phyloP scores from a whole-genome alignment of 257 asterid genomes.

The Petrea volubilis region DNA sequence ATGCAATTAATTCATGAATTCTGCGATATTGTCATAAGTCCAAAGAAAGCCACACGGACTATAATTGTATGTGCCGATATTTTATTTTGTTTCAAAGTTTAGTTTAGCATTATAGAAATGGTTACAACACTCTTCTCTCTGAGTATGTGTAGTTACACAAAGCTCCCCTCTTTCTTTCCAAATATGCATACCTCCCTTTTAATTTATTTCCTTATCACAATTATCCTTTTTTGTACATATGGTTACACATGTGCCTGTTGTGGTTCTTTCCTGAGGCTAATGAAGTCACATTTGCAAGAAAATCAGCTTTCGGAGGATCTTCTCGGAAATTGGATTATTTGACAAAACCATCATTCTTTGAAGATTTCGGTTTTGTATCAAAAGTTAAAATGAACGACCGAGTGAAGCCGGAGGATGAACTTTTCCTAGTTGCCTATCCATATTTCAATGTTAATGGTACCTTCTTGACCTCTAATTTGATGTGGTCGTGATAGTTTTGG shows the following conservation, averaged over 20 bases:
- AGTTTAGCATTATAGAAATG: too few relatives aligned
- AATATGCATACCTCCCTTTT: too few relatives aligned
- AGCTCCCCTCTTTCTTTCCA: too few relatives aligned
- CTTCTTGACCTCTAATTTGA: conserved; percentile 1
- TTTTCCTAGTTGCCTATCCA: conserved; percentile 87
- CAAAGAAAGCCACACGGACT: conserved; percentile 71
- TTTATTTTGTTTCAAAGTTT: neutral
- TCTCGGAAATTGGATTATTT: conserved; percentile 79
- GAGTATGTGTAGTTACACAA: too few relatives aligned
- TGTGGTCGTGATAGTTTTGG: neutral
- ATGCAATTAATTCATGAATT: conserved; percentile 78
- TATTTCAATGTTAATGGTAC: conserved; percentile 88
- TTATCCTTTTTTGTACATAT: neutral
- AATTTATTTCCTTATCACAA: too few relatives aligned
- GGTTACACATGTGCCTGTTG: conserved; percentile 10
- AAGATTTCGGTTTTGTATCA: conserved; percentile 76
- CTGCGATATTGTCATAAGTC: conserved; percentile 62
- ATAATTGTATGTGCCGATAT: conserved; percentile 60
- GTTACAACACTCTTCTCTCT: too few relatives aligned
- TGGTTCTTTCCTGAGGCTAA: conserved; percentile 97
- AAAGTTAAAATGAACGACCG: conserved; percentile 84
- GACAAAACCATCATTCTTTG: conserved; percentile 86
- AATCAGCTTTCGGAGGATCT: conserved; percentile 69
- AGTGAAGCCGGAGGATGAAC: conserved; percentile 82
- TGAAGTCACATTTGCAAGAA: conserved; percentile 83